phyloP scores from a whole-genome alignment of 352 stramenopile species.

The Phytophthora palmivora region DNA sequence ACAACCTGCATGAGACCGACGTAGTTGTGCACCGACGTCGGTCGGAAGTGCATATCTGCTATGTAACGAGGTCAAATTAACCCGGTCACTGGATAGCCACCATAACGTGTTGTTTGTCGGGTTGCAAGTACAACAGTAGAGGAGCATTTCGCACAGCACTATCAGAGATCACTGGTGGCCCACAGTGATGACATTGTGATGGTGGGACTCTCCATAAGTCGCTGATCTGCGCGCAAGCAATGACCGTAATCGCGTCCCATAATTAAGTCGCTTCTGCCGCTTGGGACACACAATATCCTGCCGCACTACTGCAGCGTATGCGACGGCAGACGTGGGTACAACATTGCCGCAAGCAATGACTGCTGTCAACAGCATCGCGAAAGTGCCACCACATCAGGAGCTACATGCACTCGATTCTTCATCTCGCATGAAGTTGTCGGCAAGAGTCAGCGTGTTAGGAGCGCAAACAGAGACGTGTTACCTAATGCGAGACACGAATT shows the following conservation, averaged over 20 bases:
- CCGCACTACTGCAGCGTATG: background rate
- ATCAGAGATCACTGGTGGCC: no score
- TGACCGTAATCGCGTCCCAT: conserved; percentile 14
- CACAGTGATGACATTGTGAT: no score
- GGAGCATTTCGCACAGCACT: background rate
- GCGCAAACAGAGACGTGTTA: conserved; percentile 20
- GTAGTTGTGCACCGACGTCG: no score
- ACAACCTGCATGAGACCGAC: no score
- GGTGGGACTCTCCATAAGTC: conserved; percentile 6
- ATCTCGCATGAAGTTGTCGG: background rate
- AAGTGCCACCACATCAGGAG: background rate
- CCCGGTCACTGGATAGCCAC: no score
- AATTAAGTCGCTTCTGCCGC: conserved; percentile 13
- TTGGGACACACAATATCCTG: conserved; percentile 12
- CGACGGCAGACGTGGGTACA: conserved; percentile 10
- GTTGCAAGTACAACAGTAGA: no score
- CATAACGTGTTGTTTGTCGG: no score
- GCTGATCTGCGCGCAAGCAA: conserved; percentile 1
- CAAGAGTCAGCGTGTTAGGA: background rate
- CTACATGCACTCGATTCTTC: background rate
- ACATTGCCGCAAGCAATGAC: conserved; percentile 15
- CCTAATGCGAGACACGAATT: conserved; percentile 19
- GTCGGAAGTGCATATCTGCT: no score
- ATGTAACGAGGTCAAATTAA: no score
- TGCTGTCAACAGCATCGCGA: background rate